Evolutionary conservation across 495 filamentous ascomycete genomes (phyloP).

Genomic region (Bombardia bombarda): DNA sequence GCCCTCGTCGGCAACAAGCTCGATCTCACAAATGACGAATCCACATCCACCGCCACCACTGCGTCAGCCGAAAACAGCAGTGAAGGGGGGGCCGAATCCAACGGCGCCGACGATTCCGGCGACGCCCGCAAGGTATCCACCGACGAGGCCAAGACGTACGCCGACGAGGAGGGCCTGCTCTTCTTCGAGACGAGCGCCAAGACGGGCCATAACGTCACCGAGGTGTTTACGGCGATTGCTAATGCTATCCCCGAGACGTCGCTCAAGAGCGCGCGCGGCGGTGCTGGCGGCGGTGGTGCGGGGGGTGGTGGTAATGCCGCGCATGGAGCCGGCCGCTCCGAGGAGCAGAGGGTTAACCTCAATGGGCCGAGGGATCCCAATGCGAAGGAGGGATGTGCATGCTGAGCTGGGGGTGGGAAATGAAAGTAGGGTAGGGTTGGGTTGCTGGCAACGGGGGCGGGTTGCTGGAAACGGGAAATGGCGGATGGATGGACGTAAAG

Average conservation of each 20-base stretch:
- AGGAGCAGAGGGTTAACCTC: slow-evolving; percentile 65
- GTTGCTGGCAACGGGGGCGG: too few species aligned
- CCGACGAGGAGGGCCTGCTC: slow-evolving; percentile 84
- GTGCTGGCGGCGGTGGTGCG: too few species aligned
- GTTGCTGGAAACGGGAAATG: background rate
- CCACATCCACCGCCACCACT: slow-evolving; percentile 29
- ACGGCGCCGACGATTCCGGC: slow-evolving; percentile 53
- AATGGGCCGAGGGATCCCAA: slow-evolving; percentile 49
- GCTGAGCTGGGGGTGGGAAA: slow-evolving; percentile 35
- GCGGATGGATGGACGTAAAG: background rate
- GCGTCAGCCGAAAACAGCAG: too few species aligned
- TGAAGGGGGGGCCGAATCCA: slow-evolving; percentile 33
- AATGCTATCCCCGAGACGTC: slow-evolving; percentile 95
- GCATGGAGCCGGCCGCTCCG: slow-evolving; percentile 44
- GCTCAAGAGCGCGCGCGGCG: slow-evolving; percentile 74
- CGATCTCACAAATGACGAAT: slow-evolving; percentile 63
- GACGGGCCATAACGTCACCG: slow-evolving; percentile 84
- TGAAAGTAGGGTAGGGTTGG: background rate
- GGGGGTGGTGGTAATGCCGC: too few species aligned
- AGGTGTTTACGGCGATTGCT: slow-evolving; percentile 97
- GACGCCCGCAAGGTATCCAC: slow-evolving; percentile 83
- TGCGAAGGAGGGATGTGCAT: slow-evolving; percentile 90
- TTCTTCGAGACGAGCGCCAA: slow-evolving; percentile 99
- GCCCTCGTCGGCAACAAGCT: slow-evolving; percentile 96
- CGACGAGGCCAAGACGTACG: slow-evolving; percentile 84